A percentile compares a stretch with the other conserved stretches of the same genome.
These are phyloP conservation scores for Phlebopus sp. DNA, from an alignment of 1,284 basidiomycete species.

Conservation along the genomic window DNA sequence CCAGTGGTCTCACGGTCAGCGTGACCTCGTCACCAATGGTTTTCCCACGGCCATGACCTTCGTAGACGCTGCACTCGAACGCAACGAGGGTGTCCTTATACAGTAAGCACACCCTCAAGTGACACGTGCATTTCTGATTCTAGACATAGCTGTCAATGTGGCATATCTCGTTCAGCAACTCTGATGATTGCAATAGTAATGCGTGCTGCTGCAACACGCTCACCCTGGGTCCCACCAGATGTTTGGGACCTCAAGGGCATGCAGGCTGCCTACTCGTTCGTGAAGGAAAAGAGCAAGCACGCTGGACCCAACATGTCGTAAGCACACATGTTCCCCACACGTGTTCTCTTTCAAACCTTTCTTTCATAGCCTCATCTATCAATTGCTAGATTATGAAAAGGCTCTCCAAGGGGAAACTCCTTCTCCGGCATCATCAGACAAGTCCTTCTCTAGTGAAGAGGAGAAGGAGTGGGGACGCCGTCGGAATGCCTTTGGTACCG, in stretches of 20 bases:
- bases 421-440: conserved; percentile 52
- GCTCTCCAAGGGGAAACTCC: conserved; percentile 55
- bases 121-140: conserved; percentile 15
- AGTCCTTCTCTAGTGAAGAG: conserved; percentile 54
- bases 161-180: conserved; percentile 92
- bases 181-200: conserved; percentile 93
- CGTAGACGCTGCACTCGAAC: conserved; percentile 71
- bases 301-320: conserved; percentile 96
- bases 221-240: conserved; percentile 64
- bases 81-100: conserved; percentile 78
- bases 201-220: conserved; percentile 80
- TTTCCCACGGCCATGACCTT: conserved; percentile 81
- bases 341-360: conserved; percentile 18
- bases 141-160: conserved; percentile 83
- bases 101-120: conserved; percentile 59
- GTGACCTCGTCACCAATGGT: conserved; percentile 76
- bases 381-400: conserved; percentile 92
- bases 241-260: conserved; percentile 83
- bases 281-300: conserved; percentile 86
- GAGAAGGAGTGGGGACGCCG: conserved; percentile 84
- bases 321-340: conserved; percentile 38
- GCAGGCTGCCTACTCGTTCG: conserved; percentile 91
- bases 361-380: conserved; percentile 82
- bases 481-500: conserved; percentile 50
- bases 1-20: conserved; percentile 92